A percentile compares a stretch with the other conserved stretches of the same genome.
phyloP scores from a whole-genome alignment of 2,329 filamentous ascomycete genomes.

The Alternaria arbusti region DNA sequence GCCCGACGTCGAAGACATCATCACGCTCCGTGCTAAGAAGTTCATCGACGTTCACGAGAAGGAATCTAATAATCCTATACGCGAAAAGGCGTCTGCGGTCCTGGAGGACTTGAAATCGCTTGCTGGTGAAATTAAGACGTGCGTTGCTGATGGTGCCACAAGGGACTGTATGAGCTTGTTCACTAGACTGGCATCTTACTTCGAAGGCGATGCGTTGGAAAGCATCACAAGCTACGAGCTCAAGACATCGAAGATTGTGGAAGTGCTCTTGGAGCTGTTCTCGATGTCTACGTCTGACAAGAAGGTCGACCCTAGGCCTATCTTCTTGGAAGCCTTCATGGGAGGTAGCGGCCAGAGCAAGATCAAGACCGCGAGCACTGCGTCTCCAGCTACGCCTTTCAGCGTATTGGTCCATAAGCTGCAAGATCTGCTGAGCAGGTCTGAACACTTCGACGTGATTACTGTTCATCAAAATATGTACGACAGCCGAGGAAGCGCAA shows the following conservation, averaged over 20 bases:
- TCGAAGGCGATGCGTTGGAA: constrained; percentile 85
- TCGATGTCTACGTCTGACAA: constrained; percentile 65
- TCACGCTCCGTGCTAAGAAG: constrained; percentile 76
- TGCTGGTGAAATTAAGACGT: constrained; percentile 72
- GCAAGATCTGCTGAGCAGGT: constrained; percentile 93
- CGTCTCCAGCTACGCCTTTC: constrained; percentile 81
- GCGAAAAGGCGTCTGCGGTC: constrained; percentile 78
- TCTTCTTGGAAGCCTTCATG: constrained; percentile 95
- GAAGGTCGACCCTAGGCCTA: constrained; percentile 71
- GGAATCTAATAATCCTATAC: constrained; percentile 75
- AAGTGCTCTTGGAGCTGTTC: constrained; percentile 81
- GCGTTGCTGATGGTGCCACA: constrained; percentile 62
- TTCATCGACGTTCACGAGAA: constrained; percentile 86
- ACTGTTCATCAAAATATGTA: constrained; percentile 93
- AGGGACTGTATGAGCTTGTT: constrained; percentile 71
- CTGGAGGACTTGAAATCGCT: constrained; percentile 74
- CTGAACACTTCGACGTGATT: constrained; percentile 96
- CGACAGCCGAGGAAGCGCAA: constrained; percentile 88
- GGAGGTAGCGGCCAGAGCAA: constrained; percentile 67
- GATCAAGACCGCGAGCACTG: constrained; percentile 68
- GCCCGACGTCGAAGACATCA: constrained; percentile 70
- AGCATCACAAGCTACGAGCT: constrained; percentile 96
- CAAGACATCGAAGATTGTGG: constrained; percentile 86
- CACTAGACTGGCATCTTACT: constrained; percentile 77
- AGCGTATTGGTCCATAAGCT: constrained; percentile 91